Percentiles rank a stretch among this genome's conserved stretches.
phyloP scores from a whole-genome alignment of 2,329 filamentous ascomycete genomes.

The Alternaria infectoria region DNA sequence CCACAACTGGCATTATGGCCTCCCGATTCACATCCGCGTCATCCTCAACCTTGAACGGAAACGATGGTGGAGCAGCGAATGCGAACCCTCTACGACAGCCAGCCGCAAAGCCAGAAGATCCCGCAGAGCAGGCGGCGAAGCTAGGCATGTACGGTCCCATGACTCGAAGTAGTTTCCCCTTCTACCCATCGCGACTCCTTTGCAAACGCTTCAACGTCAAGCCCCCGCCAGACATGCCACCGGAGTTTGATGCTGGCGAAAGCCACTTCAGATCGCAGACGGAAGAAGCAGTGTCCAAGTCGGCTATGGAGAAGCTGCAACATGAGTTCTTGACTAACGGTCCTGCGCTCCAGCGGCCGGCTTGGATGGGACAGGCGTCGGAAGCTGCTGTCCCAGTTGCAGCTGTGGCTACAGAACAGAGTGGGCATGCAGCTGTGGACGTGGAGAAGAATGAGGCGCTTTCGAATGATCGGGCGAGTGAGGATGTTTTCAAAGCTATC shows the following conservation, averaged over 20 bases:
- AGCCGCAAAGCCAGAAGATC: constrained; percentile 69
- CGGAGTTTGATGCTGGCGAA: constrained; percentile 49
- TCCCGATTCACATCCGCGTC: constrained; percentile 78
- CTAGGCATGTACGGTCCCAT: constrained; percentile 92
- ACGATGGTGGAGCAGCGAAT: constrained; percentile 26
- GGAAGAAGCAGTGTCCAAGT: constrained; percentile 60
- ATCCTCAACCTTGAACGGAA: constrained; percentile 40
- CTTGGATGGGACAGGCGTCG: constrained; percentile 31
- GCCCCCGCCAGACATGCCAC: constrained; percentile 70
- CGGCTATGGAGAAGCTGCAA: constrained; percentile 54
- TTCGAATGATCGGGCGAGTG: constrained; percentile 74
- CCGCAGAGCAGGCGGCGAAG: constrained; percentile 83
- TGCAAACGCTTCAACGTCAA: constrained; percentile 95
- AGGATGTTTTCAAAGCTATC: constrained; percentile 87
- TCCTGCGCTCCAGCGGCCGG: constrained; percentile 35
- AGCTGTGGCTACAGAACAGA: constrained; percentile 1
- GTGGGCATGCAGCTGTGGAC: constrained; percentile 60
- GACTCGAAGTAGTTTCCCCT: constrained; percentile 75
- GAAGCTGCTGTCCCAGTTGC: neutral
- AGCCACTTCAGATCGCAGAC: constrained; percentile 28
- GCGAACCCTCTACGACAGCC: constrained; percentile 54
- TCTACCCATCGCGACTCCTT: constrained; percentile 81
- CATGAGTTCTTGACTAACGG: constrained; percentile 40
- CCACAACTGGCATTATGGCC: constrained; percentile 90
- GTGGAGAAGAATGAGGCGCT: constrained; percentile 79